Evolutionary conservation across 2,329 filamentous ascomycete genomes (phyloP), one percentile per base, ranked within the genome.

Genomic region (Pseudogymnoascus sp.): DNA sequence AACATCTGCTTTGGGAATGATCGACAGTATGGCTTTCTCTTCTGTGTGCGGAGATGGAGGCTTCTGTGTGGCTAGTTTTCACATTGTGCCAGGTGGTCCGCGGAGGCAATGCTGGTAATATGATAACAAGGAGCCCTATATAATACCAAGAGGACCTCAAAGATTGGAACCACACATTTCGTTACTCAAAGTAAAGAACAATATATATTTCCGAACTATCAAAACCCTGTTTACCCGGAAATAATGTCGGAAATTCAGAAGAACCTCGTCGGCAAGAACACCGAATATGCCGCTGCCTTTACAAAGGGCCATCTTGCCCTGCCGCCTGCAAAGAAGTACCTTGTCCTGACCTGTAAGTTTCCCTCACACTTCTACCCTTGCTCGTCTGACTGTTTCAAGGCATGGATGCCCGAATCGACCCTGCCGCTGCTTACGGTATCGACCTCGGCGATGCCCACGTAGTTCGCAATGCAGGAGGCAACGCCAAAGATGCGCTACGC

Each of bases 341-440:
- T 84, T 6, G 76, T 88, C 64, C 35, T 58, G 18, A 68, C n/a
- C 64, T 68, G 25, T 11, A 20, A 58, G 39, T 14, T 12, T 14
- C 18, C 18, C 43, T 59, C 28, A 20, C 28, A 3, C 36, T 25
- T n/a, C 35, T 36, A 20, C 15, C 25, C 14, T 18, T 37, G 2
- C 43, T 50, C 22, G 8, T 20, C 43, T 35, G 11, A 18, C 28
- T 81, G 80, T 93, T 47, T 89, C 88, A 0, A 58, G 94, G 90
- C 74, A 94, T 94, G 89, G 89, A 94, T 69, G 87, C 90, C 4
- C 84, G 89, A 59, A 77, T 86, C 67, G 80, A 93, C 67, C 84
- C 89, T 0, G 80, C 83, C 2, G 76, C 81, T 11, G 87, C 87
- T 1, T 87, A 91, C 60, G 87, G 86, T 7, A 86, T 92, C 62